Base-by-base conservation (phyloP, 1,139 yeast species). In the Lodderomyces theae region DNA sequence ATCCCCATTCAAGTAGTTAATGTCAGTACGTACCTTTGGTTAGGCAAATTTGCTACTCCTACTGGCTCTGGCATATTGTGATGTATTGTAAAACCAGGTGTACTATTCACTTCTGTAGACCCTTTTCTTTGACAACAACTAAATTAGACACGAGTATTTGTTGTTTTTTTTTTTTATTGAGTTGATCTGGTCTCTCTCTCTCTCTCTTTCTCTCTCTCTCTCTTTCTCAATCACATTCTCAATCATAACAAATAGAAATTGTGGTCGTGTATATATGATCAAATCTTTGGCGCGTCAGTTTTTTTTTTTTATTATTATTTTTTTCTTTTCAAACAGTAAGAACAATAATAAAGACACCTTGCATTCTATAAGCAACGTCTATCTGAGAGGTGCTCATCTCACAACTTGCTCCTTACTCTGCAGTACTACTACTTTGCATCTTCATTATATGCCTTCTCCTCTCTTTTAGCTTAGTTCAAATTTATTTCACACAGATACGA, bases 31-130 rank as follows among this genome's bases (percentile, higher is more conserved):
- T 69, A 82, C 84, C 94, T 78, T 71, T 92, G 98, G 60, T 89
- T 89, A 43, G 98, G 97, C 55, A 92, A 76, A 55, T 87, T 86
- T 42, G 95, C 80, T 54, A 90, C 82, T 48, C 98, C 98, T 51
- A 90, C 77, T 42, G 80, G 74, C 61, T 77, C 83, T 44, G 68
- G 71, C 72, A 66, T 62, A 22, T 35, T 26, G 34, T n/a, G 22
- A 30, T 28, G 25, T 25, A 25, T 25, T 25, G 5, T 25, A 16
- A n/a, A 23, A 10, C 25, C 7, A 23, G 29, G 15, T 25, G 29
- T n/a, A n/a, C n/a, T n/a, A n/a, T n/a, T n/a, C n/a, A n/a, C n/a
- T n/a, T n/a, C n/a, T n/a, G n/a, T 25, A 25, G 29, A 25, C 29
- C 29, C 29, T 24, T 24, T 24, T 5, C n/a, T n/a, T n/a, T n/a